Base-by-base conservation (phyloP, 129 eudicot species). In the Pittosporum tobira region DNA sequence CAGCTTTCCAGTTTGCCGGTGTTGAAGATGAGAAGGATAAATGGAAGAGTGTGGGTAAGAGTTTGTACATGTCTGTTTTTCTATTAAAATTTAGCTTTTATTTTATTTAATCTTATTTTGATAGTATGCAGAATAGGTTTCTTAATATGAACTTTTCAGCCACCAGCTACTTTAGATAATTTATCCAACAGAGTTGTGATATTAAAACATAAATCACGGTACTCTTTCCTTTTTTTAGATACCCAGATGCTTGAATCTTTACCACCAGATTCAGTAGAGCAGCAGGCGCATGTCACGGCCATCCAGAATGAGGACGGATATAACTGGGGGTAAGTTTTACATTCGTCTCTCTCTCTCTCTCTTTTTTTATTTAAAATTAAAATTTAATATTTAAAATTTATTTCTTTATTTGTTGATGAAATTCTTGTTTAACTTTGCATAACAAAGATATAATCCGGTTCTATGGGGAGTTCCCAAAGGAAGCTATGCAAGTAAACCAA, bases 401-500 rank as follows among this genome's bases (percentile, higher is more conserved):
- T 2, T 40, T 11, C 10, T 30, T 22, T 34, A 66, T 51, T 20
- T 49, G 16, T 56, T 46, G 26, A 14, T 68, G 46, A 36, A 15
- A 9, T 24, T 15, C 22, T 16, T 57, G 44, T 57, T 40, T 62
- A 29, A 16, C 25, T 24, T 49, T 52, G 18, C 23, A 13, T 52
- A 15, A 16, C 43, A 61, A 68, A 91, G 99, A 13, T 91, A 87
- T 76, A 81, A 91, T 57, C 99, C 91, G 49, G 91, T 91, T 60
- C 77, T 87, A 8, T 91, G 91, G 96, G 99, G 99, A 66, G 95
- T 87, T 34, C 99, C 99, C 28, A 87, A 91, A 69, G 99, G 99
- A 87, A 87, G 99, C 70, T 91, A 86, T 79, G 95, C 96, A 40
- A 83, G 83, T 54, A 53, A 91, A 50, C 88, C 99, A 16, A 77